Conservation (phyloP, 169 alveolate species). For the Plasmodium gaboni region DNA sequence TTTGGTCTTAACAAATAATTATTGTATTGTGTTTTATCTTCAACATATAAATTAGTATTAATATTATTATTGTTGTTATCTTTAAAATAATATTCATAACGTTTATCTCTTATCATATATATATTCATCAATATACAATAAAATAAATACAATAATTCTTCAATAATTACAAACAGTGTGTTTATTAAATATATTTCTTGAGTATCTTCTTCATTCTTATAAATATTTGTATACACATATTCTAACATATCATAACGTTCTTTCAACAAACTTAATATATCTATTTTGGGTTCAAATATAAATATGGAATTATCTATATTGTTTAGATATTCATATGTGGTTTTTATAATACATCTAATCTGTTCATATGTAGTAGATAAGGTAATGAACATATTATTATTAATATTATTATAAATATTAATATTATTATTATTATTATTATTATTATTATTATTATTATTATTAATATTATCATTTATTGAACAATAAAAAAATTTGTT, state of each 20-base stretch:
- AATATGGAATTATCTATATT: constrained; percentile 64
- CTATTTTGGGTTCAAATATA: constrained; percentile 68
- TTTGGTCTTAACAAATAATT: not conserved
- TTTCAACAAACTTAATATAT: constrained; percentile 67
- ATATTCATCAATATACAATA: constrained; percentile 71
- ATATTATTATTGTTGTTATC: not conserved
- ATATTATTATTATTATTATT: not conserved
- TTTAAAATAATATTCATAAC: constrained; percentile 8
- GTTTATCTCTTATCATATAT: constrained; percentile 45
- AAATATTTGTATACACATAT: constrained; percentile 12
- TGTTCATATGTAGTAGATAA: not conserved
- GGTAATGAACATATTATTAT: no score
- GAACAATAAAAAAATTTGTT: no score
- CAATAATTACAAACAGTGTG: constrained; percentile 20
- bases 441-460: not conserved
- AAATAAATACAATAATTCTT: constrained; percentile 34
- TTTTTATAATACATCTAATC: constrained; percentile 24
- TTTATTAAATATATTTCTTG: constrained; percentile 5
- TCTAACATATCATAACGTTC: constrained; percentile 63
- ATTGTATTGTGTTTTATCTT: not conserved
- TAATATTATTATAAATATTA: not conserved
- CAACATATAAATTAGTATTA: not conserved
- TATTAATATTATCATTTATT: not conserved
- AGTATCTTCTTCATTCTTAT: not conserved
- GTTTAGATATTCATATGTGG: constrained; percentile 40